These are phyloP conservation scores for Jimgerdemannia flammicorona DNA, from an alignment of 192 early-diverging fungal genomes.

Conservation along the genomic window DNA sequence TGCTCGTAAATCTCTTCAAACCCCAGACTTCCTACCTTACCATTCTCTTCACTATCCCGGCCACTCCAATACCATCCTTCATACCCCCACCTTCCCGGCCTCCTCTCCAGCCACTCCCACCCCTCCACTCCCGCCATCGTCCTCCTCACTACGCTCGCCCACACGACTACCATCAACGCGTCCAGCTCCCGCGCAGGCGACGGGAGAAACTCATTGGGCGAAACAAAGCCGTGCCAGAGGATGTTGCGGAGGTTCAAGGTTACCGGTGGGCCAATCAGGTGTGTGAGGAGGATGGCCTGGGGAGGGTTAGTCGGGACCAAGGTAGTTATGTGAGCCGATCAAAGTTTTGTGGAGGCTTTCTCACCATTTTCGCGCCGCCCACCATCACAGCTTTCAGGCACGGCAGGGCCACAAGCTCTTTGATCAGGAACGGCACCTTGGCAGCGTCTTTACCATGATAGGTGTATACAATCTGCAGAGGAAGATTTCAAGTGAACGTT, in stretches of 20 bases:
- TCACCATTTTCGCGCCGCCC: conserved; percentile 4
- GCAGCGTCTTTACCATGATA: neutral
- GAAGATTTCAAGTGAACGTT: neutral
- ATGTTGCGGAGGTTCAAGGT: conserved; percentile 21
- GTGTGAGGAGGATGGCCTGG: conserved; percentile 1
- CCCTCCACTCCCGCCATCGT: neutral
- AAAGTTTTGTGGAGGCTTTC: neutral
- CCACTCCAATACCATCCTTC: neutral
- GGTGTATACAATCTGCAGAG: conserved; percentile 9
- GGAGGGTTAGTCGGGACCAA: neutral
- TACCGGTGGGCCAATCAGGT: conserved; percentile 17
- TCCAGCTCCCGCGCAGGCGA: conserved; percentile 8
- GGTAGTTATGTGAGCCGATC: too few species aligned
- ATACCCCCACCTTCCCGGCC: neutral
- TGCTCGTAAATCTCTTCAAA: conserved; percentile 9
- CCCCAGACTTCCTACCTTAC: neutral
- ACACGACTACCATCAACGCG: conserved; percentile 6
- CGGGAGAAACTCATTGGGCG: conserved; percentile 11
- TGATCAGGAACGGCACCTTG: conserved; percentile 9
- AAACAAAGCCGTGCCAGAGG: conserved; percentile 24
- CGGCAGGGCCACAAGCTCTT: conserved; percentile 7
- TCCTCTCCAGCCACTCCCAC: neutral
- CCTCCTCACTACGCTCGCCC: conserved; percentile 6
- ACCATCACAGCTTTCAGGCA: neutral
- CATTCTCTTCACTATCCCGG: neutral